Conservation (phyloP, 2,329 filamentous ascomycete genomes). For the Sporothrix pseudoabietina region DNA sequence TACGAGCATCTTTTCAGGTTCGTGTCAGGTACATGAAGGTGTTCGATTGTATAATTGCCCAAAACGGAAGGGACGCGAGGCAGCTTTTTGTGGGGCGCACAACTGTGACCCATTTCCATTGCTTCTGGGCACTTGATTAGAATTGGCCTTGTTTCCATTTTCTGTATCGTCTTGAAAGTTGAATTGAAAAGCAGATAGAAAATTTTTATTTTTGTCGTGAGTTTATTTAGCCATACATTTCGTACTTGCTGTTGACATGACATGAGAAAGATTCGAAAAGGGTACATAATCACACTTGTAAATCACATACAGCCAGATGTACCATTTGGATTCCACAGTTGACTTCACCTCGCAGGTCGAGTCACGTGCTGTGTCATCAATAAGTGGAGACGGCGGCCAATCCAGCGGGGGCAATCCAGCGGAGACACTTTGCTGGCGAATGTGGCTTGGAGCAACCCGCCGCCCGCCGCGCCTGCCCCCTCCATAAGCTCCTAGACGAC, state of each 20-base stretch:
- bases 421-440: not conserved
- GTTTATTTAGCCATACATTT: too few relatives aligned
- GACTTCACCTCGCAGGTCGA: not conserved
- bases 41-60: not conserved
- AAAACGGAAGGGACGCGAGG: not conserved
- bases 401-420: not conserved
- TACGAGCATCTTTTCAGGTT: too few relatives aligned
- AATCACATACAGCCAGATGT: not conserved
- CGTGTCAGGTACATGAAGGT: too few relatives aligned
- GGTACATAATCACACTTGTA: not conserved
- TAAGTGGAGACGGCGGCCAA: not conserved
- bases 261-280: too few relatives aligned
- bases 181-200: too few relatives aligned
- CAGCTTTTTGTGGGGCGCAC: too few relatives aligned
- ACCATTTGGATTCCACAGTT: not conserved
- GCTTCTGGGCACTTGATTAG: not conserved
- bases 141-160: not conserved
- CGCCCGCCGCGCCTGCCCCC: not conserved
- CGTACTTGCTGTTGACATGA: too few relatives aligned
- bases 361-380: not conserved
- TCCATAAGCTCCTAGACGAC: conserved; percentile 9
- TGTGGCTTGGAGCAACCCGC: conserved; percentile 8
- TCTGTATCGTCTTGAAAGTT: not conserved
- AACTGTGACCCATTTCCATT: too few relatives aligned
- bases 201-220: too few relatives aligned